These are phyloP conservation scores for Mycena olivaceomarginata DNA, from an alignment of 768 basidiomycete species.

Conservation along the genomic window DNA sequence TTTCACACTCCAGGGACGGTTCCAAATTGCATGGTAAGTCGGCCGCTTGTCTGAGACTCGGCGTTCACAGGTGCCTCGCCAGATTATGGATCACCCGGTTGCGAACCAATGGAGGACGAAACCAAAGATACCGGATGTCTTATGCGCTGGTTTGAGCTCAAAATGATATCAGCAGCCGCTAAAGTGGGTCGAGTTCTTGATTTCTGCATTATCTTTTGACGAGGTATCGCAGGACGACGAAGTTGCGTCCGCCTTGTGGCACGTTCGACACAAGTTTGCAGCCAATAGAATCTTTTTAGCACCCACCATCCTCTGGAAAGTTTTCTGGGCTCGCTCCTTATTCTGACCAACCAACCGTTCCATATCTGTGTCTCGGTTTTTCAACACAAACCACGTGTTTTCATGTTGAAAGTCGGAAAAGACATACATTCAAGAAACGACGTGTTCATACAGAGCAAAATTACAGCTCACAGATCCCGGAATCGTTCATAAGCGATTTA, in stretches of 20 bases:
- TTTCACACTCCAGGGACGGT: slow-evolving; percentile 11
- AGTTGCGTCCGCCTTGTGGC: slow-evolving; percentile 36
- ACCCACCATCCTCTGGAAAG: slow-evolving; percentile 33
- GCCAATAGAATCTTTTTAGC: slow-evolving; percentile 21
- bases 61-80: background rate
- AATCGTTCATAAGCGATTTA: no score
- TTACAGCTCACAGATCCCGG: no score
- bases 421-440: no score
- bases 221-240: slow-evolving; percentile 18
- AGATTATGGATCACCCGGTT: background rate
- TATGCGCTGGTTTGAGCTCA: background rate
- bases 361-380: no score
- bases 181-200: background rate
- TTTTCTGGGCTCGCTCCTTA: slow-evolving; percentile 5
- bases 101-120: background rate
- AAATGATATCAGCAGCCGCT: background rate
- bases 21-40: slow-evolving; percentile 37
- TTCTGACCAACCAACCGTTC: background rate
- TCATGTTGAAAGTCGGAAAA: no score
- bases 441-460: no score
- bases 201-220: background rate
- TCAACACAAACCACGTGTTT: no score
- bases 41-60: background rate
- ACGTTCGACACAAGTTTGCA: slow-evolving; percentile 32
- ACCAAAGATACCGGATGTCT: background rate